These are phyloP conservation scores for Prunus salicina DNA, from an alignment of 306 rosid genomes.

Conservation along the genomic window DNA sequence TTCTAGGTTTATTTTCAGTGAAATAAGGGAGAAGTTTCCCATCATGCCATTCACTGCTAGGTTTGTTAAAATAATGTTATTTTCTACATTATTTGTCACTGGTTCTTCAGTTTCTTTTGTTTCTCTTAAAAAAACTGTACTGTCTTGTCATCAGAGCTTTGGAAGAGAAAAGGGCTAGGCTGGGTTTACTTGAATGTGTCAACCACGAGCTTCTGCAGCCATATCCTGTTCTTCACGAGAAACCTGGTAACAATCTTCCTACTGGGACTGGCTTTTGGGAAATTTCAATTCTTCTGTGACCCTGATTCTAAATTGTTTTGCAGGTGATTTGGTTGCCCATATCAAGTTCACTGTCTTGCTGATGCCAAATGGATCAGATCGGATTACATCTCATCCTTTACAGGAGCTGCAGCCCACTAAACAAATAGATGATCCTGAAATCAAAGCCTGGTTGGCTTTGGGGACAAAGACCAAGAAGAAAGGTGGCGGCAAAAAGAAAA, in stretches of 20 bases:
- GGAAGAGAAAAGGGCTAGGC: constrained; percentile 93
- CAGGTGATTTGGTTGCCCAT: constrained; percentile 93
- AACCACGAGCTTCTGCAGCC: constrained; percentile 95
- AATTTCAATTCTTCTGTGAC: not conserved
- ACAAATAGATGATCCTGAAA: constrained; percentile 82
- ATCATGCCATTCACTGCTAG: constrained; percentile 96
- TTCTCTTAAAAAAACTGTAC: not conserved
- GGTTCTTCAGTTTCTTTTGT: not conserved
- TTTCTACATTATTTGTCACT: not conserved
- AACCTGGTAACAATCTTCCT: constrained; percentile 55
- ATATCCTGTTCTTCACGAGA: constrained; percentile 91
- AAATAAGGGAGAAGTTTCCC: constrained; percentile 88
- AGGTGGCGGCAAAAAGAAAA: constrained; percentile 98
- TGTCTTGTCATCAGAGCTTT: constrained; percentile 57
- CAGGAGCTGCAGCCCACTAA: constrained; percentile 82
- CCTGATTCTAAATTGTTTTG: constrained; percentile 4
- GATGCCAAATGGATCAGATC: constrained; percentile 95
- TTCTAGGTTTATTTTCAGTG: constrained; percentile 97
- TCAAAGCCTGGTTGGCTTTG: constrained; percentile 86
- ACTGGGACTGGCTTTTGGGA: not conserved
- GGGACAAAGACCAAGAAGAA: constrained; percentile 88
- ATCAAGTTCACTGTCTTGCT: constrained; percentile 84
- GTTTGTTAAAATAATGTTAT: constrained; percentile 26
- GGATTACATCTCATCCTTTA: constrained; percentile 68
- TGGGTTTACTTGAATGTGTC: constrained; percentile 83